Base-by-base conservation (phyloP, 495 filamentous ascomycete genomes). In the Penicillium lividum region DNA sequence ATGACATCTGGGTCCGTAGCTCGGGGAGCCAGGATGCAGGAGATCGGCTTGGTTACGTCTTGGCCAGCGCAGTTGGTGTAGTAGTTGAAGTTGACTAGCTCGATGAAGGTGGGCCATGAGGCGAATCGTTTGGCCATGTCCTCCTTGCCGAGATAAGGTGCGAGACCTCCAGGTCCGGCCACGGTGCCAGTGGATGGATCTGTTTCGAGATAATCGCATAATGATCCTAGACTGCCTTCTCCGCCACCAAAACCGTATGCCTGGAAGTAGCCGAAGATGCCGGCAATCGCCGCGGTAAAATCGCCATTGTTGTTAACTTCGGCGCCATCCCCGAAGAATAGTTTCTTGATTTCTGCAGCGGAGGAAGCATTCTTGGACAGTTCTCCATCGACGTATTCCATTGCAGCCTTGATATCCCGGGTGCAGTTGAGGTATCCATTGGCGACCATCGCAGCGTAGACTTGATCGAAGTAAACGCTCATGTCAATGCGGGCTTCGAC, bases 391-490 rank as follows among this genome's bases (percentile, higher is more conserved):
- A 85, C 80, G 56, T 82, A 83, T 25, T 71, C 49, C 16, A 82
- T 65, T 9, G 80, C 81, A 7, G 80, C 77, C 7, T 80, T 72
- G 50, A 85, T 75, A 47, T 85, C 81, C 4, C 66, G 65, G 15
- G 82, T 80, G 57, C 84, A 87, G 64, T 84, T 84, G 5, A 59
- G 66, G 49, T 69, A 73, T 16, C 82, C 82, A 34, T 81, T 76
- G 1, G 64, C 65, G 5, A 76, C 71, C 70, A 86, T 77, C n/a
- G 78, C 81, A 6, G 74, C 75, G 56, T 82, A 78, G 1, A 85
- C 70, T 51, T 82, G 82, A 15, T 85, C 83, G 54, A 75, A 83
- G 59, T 83, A 86, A 13, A 74, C 62, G 48, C 77, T 80, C 83
- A 86, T 85, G 56, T 86, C 74, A 36, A 81, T 64, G 7, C 65